These are phyloP conservation scores for Erythrophleum fordii DNA, from an alignment of 306 rosid species.

Conservation along the genomic window DNA sequence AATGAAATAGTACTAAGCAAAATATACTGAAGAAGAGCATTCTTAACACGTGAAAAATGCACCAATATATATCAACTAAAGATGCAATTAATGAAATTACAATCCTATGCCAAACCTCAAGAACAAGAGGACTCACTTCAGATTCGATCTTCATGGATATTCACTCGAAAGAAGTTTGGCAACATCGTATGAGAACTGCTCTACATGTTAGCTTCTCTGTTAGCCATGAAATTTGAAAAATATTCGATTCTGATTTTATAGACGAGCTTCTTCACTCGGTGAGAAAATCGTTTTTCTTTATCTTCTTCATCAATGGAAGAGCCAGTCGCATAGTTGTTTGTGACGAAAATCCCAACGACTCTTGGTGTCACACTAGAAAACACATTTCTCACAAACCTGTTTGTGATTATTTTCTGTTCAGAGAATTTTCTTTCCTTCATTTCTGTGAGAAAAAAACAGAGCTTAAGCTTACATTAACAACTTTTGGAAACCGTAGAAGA, in stretches of 20 bases:
- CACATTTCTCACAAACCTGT: constrained; percentile 29
- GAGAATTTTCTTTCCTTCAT: constrained; percentile 26
- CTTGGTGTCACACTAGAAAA: constrained; percentile 8
- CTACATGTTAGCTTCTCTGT: not conserved
- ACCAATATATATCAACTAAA: no score
- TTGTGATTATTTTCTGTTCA: constrained; percentile 42
- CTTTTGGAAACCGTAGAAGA: not conserved
- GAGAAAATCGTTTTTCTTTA: constrained; percentile 37
- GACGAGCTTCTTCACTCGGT: constrained; percentile 42
- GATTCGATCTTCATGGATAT: no score
- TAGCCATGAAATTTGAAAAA: not conserved
- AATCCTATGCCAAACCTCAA: no score
- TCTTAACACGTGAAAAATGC: no score
- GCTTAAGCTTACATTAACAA: not conserved
- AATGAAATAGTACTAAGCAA: no score
- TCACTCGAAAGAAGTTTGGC: no score
- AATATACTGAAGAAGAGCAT: no score
- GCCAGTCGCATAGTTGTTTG: constrained; percentile 63
- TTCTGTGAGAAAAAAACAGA: not conserved
- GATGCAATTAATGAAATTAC: no score
- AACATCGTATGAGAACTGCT: no score
- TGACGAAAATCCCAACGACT: constrained; percentile 50
- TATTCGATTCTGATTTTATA: constrained; percentile 53
- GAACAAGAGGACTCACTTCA: no score
- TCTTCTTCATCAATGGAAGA: constrained; percentile 61